Evolutionary conservation across 257 asterid genomes (phyloP).

Genomic region (Gardenia jasminoides): DNA sequence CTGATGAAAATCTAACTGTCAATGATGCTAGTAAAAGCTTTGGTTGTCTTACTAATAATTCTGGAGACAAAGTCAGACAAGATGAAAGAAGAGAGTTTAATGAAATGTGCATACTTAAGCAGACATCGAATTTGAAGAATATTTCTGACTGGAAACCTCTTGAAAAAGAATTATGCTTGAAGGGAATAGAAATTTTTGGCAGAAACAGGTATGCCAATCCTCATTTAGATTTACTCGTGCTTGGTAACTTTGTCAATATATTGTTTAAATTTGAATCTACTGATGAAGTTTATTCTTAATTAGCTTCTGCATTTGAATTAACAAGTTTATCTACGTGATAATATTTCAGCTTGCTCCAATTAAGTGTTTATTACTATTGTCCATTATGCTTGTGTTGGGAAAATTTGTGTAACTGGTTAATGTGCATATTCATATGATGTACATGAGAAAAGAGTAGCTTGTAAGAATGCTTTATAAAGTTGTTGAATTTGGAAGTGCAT

Average conservation of each 20-base stretch:
- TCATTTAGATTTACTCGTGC: not conserved
- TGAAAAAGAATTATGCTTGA: constrained; percentile 82
- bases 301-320: not conserved
- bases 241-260: not conserved
- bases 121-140: constrained; percentile 23
- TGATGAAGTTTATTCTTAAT: not conserved
- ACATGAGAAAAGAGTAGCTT: not conserved
- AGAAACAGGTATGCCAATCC: constrained; percentile 66
- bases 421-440: not conserved
- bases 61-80: constrained; percentile 24
- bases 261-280: not conserved
- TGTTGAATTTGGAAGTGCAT: not conserved
- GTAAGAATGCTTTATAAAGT: not conserved
- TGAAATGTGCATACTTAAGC: constrained; percentile 32
- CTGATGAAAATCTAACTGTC: constrained; percentile 29
- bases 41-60: constrained; percentile 22
- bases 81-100: constrained; percentile 34
- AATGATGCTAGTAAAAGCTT: constrained; percentile 22
- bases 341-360: not conserved
- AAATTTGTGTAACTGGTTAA: not conserved
- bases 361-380: not conserved
- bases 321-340: not conserved
- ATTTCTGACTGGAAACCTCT: constrained; percentile 70
- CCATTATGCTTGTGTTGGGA: not conserved
- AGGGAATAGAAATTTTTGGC: constrained; percentile 93